These are phyloP conservation scores for Fusarium buharicum DNA, from an alignment of 2,329 filamentous ascomycete genomes.

Conservation along the genomic window DNA sequence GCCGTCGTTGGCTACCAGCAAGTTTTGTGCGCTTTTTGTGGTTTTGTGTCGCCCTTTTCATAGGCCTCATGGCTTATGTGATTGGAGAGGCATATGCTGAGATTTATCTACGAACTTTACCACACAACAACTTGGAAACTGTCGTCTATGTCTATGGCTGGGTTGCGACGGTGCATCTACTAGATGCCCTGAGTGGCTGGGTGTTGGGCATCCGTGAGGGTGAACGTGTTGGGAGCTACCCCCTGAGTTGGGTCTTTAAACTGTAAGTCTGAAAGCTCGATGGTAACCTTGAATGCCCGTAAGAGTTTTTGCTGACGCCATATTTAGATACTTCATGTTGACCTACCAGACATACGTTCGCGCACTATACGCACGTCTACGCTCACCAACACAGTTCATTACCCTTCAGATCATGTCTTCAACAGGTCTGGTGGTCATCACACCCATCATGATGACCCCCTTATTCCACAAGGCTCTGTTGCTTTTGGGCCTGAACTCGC, in stretches of 20 bases:
- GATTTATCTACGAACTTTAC: slow-evolving; percentile 73
- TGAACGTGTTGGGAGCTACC: slow-evolving; percentile 74
- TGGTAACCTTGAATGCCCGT: background rate
- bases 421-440: slow-evolving; percentile 69
- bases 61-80: slow-evolving; percentile 73
- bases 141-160: slow-evolving; percentile 77
- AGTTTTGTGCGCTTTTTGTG: slow-evolving; percentile 76
- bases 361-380: slow-evolving; percentile 73
- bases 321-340: slow-evolving; percentile 69
- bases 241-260: slow-evolving; percentile 77
- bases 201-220: slow-evolving; percentile 73
- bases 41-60: slow-evolving; percentile 72
- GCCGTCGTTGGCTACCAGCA: slow-evolving; percentile 68
- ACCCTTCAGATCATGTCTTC: slow-evolving; percentile 73
- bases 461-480: slow-evolving; percentile 66
- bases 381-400: slow-evolving; percentile 72
- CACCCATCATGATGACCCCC: slow-evolving; percentile 71
- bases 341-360: slow-evolving; percentile 79
- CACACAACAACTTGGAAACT: slow-evolving; percentile 73
- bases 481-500: slow-evolving; percentile 65
- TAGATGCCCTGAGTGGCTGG: slow-evolving; percentile 73
- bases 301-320: slow-evolving; percentile 22
- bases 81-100: slow-evolving; percentile 76
- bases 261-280: slow-evolving; percentile 58
- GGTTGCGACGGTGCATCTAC: slow-evolving; percentile 72